phyloP scores from a whole-genome alignment of 1,284 basidiomycete species.

The Melampsora americana region DNA sequence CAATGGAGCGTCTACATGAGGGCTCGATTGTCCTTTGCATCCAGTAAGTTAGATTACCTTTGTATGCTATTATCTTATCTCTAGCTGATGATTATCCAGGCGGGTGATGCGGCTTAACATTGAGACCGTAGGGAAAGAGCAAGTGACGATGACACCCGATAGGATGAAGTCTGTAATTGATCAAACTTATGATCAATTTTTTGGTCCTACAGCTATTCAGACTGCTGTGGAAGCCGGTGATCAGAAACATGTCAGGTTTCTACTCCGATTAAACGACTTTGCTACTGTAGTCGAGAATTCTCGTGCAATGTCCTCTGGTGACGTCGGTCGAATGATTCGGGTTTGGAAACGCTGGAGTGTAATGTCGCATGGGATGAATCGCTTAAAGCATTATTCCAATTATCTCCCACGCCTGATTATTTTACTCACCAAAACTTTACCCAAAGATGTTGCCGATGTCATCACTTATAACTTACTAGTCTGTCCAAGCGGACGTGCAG shows the following conservation, averaged over 20 bases:
- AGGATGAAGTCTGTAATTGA: neutral
- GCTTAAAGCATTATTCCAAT: too few species aligned
- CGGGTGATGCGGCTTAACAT: too few species aligned
- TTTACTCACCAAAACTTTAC: neutral
- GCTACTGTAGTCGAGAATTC: neutral
- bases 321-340: neutral
- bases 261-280: slow-evolving; percentile 5
- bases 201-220: neutral
- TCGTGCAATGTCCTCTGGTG: neutral
- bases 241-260: neutral
- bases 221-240: neutral
- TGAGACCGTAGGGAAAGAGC: too few species aligned
- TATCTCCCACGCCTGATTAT: slow-evolving; percentile 1
- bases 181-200: neutral
- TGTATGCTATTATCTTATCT: neutral
- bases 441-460: too few species aligned
- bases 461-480: too few species aligned
- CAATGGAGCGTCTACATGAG: too few species aligned
- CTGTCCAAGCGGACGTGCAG: too few species aligned
- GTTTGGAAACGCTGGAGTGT: slow-evolving; percentile 14
- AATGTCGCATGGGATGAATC: neutral
- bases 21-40: too few species aligned
- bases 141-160: too few species aligned
- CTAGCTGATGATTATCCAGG: too few species aligned
- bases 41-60: slow-evolving; percentile 4